These are phyloP conservation scores for Laguncularia racemosa DNA, from an alignment of 345 rosid genomes.

Conservation along the genomic window DNA sequence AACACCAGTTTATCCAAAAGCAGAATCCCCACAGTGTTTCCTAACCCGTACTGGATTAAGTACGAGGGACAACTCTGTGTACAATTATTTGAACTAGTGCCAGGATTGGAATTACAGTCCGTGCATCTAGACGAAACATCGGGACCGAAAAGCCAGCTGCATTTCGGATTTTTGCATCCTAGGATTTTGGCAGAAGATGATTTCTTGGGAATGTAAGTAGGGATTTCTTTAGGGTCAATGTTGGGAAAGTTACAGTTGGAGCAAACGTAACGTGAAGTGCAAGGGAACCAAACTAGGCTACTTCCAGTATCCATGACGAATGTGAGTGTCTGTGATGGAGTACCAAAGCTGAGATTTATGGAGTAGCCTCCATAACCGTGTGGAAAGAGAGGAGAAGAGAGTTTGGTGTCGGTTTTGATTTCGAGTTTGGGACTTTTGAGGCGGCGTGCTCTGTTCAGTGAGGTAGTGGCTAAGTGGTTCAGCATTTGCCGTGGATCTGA, in stretches of 20 bases:
- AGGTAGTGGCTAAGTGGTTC: constrained; percentile 40
- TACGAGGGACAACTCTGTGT: constrained; percentile 69
- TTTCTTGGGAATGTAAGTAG: constrained; percentile 35
- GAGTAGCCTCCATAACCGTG: constrained; percentile 82
- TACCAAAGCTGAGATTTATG: constrained; percentile 68
- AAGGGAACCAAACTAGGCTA: constrained; percentile 86
- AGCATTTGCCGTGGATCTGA: constrained; percentile 28
- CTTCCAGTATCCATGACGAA: constrained; percentile 83
- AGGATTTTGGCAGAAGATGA: constrained; percentile 51
- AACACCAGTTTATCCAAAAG: constrained; percentile 49
- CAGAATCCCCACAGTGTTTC: constrained; percentile 66
- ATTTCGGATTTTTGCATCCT: constrained; percentile 65
- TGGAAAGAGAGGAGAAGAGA: constrained; percentile 33
- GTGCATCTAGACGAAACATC: constrained; percentile 31
- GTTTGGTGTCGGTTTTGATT: constrained; percentile 11
- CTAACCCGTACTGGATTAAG: constrained; percentile 60
- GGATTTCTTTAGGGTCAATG: constrained; percentile 29
- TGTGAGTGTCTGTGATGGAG: constrained; percentile 58
- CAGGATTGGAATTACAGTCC: constrained; percentile 29
- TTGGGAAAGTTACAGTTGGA: constrained; percentile 41
- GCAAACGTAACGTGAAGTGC: constrained; percentile 69
- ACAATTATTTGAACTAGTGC: constrained; percentile 25
- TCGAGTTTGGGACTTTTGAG: constrained; percentile 34
- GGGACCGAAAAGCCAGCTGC: constrained; percentile 46
- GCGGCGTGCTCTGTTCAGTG: constrained; percentile 55